Evolutionary conservation across 2,329 filamentous ascomycete species (phyloP).

Genomic region (Clonostachys solani): DNA sequence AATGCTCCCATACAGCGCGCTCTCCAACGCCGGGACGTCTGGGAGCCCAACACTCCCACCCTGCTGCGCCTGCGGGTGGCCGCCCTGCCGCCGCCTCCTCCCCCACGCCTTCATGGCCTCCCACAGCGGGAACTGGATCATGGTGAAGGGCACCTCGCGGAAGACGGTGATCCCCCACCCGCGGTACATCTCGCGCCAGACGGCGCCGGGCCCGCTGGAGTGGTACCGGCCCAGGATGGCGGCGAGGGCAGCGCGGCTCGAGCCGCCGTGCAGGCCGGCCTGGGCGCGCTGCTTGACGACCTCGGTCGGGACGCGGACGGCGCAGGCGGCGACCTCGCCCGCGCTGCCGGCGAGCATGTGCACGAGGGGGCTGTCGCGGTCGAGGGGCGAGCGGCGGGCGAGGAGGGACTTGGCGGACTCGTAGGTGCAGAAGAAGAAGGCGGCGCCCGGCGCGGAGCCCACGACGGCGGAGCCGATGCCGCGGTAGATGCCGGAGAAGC

Average conservation of each 20-base stretch:
- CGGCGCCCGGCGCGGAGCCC: slow-evolving; percentile 88
- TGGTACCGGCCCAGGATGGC: slow-evolving; percentile 58
- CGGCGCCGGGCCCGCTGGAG: slow-evolving; percentile 37
- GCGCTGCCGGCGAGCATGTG: slow-evolving; percentile 85
- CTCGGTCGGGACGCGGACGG: slow-evolving; percentile 89
- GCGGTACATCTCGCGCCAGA: slow-evolving; percentile 83
- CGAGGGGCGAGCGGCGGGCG: slow-evolving; percentile 12
- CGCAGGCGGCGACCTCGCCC: slow-evolving; percentile 89
- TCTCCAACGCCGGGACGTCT: slow-evolving; percentile 68
- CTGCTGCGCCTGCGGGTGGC: neutral
- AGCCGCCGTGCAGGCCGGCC: slow-evolving; percentile 74
- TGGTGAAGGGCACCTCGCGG: slow-evolving; percentile 94
- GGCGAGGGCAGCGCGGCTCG: slow-evolving; percentile 60
- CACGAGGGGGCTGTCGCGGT: slow-evolving; percentile 28
- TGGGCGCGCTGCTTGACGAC: slow-evolving; percentile 97
- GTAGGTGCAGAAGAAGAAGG: slow-evolving; percentile 96
- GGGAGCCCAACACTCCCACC: slow-evolving; percentile 5
- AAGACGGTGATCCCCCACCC: slow-evolving; percentile 92
- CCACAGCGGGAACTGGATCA: slow-evolving; percentile 97
- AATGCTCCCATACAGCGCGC: slow-evolving; percentile 77
- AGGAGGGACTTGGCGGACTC: slow-evolving; percentile 65
- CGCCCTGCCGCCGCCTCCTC: slow-evolving; percentile 20
- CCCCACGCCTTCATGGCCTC: slow-evolving; percentile 81
- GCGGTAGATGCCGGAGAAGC: slow-evolving; percentile 88
- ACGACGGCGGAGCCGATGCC: slow-evolving; percentile 87